Percentiles rank a stretch among this genome's conserved stretches.
Evolutionary conservation across 1,284 basidiomycete genomes (phyloP).

Genomic region (Microbotryomycetes sp.): DNA sequence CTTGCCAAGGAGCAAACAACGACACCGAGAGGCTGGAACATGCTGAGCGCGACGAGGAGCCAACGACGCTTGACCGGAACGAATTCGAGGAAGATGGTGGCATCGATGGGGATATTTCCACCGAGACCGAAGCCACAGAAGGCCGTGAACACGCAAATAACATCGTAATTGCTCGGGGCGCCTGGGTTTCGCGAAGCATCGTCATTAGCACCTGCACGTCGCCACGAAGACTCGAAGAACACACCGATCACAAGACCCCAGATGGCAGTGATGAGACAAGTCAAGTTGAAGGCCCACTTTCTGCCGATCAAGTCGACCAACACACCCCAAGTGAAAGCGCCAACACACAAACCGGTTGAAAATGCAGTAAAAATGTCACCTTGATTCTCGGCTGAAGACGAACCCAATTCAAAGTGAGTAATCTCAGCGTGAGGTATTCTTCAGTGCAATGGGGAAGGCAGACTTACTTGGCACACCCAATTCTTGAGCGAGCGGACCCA

Average conservation of each 20-base stretch:
- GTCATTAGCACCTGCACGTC: too few species aligned
- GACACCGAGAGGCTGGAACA: slow-evolving; percentile 47
- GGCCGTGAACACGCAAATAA: slow-evolving; percentile 42
- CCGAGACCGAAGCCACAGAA: slow-evolving; percentile 36
- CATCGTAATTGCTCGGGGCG: slow-evolving; percentile 40
- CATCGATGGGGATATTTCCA: slow-evolving; percentile 56
- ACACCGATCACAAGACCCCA: slow-evolving; percentile 54
- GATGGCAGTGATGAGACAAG: slow-evolving; percentile 60
- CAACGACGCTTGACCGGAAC: slow-evolving; percentile 45
- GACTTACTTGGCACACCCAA: slow-evolving; percentile 19
- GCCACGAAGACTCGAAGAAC: slow-evolving; percentile 56
- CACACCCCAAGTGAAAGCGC: slow-evolving; percentile 49
- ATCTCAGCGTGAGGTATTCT: slow-evolving; percentile 38
- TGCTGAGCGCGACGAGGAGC: slow-evolving; percentile 42
- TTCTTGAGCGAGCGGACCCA: slow-evolving; percentile 17
- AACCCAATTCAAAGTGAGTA: slow-evolving; percentile 53
- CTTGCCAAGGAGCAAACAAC: slow-evolving; percentile 48
- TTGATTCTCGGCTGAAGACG: slow-evolving; percentile 51
- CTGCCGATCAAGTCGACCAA: slow-evolving; percentile 40
- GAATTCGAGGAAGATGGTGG: slow-evolving; percentile 64
- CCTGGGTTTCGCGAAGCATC: too few species aligned
- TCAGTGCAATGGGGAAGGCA: background rate
- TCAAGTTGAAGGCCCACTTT: slow-evolving; percentile 66
- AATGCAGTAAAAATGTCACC: slow-evolving; percentile 58
- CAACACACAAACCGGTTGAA: slow-evolving; percentile 50